Base-by-base conservation (phyloP, 202 grass and related monocot species). In the Panicum virgatum region DNA sequence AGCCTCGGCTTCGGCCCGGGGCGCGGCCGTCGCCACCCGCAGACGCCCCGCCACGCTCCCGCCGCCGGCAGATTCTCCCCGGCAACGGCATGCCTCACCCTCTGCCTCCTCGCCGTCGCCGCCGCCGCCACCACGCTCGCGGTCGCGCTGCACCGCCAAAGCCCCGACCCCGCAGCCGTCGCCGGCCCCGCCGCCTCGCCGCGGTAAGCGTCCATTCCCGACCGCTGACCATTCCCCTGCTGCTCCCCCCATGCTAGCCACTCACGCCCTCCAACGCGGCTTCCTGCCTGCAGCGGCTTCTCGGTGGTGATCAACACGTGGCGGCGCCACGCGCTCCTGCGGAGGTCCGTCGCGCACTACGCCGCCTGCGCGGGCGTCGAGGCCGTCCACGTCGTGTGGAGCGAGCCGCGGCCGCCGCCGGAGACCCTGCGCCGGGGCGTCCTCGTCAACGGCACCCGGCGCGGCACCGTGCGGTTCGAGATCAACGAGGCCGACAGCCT, bases 281-380 rank as follows among this genome's bases (percentile, higher is more conserved):
- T 50, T 16, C 29, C 32, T 50, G 27, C 29, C 32, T 13, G 45
- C 68, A 56, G 83, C 46, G 90, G 93, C 23, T 96, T 89, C 78
- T 66, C 89, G 22, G 87, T 99, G 61, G 69, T 96, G 77, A 88
- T 99, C 70, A 96, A 99, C 79, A 99, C 93, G 42, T 99, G 96
- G 96, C 92, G 82, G 81, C 84, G 96, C 53, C 48, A 93, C 46
- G 89, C 87, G 61, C 91, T 99, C 4, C 81, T 96, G 15, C 90
- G 80, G 83, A 61, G 69, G 74, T 76, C 92, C 10, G 81, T 89
- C 9, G 69, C 27, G 25, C 96, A 96, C 83, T 99, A 99, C 69
- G 84, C 93, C 5, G 77, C 78, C 29, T 99, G 96, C 84, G 58
- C 36, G 9, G 85, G 87, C 47, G 96, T 92, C 0, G 75, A 92